Base-by-base conservation (phyloP, 2,329 filamentous ascomycete genomes). In the Xylariaceae sp. region DNA sequence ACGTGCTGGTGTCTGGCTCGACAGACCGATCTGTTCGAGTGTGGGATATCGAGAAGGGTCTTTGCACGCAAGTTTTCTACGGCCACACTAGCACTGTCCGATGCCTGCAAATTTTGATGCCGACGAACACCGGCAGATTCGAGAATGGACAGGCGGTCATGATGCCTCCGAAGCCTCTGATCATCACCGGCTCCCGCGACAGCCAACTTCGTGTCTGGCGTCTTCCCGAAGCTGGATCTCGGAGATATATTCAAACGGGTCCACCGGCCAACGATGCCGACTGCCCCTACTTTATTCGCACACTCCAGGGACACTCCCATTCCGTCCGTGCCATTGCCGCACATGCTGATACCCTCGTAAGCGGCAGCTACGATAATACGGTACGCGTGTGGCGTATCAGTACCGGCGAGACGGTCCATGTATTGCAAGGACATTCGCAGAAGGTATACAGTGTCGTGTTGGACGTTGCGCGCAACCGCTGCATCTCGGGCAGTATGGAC, bases 401-500 rank as follows among this genome's bases (percentile, higher is more conserved):
- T 52, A 99, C 92, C 0, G 95, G 95, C 47, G 93, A 98, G 69
- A 85, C 89, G 7, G 72, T 95, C 2, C 91, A 96, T 68, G 86
- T 91, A 12, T 80, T 99, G 3, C 86, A 89, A 59, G 95, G 95
- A 1, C 95, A 99, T 71, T 84, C 85, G 0, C 88, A 93, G 71
- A 98, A 99, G 73, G 95, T 99, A 0, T 99, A 99, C 73, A 97
- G 93, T 58, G 95, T 99, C 7, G 95, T 99, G 7, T 79, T 98
- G 20, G 95, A 99, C 68, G 89, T 92, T 64, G 87, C 89, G 66
- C 89, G 95, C 56, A 96, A 96, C 69, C 89, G 93, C 41, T 99
- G 95, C 75, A 98, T 99, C 61, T 97, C 93, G 61, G 95, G 95
- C 12, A 96, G 93, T 6, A 99, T 99, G 95, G 95, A 99, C 73